These are phyloP conservation scores for Aspergillus tubingensis DNA, from an alignment of 2,329 filamentous ascomycete species.

Conservation along the genomic window DNA sequence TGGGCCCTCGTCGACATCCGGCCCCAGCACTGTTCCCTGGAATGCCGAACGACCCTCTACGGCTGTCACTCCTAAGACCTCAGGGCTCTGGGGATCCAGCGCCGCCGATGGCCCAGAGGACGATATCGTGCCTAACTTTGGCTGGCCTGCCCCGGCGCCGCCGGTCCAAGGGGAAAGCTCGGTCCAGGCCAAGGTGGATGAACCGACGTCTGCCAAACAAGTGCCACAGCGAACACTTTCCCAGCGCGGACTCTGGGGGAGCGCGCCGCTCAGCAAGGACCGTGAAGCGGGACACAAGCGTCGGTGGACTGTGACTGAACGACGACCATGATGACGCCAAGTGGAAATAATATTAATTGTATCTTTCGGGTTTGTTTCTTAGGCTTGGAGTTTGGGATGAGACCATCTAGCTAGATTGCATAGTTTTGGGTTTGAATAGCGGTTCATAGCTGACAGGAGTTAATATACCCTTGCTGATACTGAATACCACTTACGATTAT, in stretches of 20 bases:
- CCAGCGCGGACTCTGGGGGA: slow-evolving; percentile 43
- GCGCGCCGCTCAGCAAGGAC: slow-evolving; percentile 31
- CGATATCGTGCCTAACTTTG: slow-evolving; percentile 42
- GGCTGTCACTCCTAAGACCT: slow-evolving; percentile 19
- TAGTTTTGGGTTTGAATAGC: too few relatives aligned
- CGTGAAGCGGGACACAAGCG: slow-evolving; percentile 32
- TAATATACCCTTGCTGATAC: too few relatives aligned
- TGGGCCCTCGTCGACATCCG: slow-evolving; percentile 22
- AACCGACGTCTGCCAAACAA: slow-evolving; percentile 19
- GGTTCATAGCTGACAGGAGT: too few relatives aligned
- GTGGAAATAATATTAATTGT: background rate
- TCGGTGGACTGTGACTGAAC: slow-evolving; percentile 44
- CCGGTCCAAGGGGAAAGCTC: background rate
- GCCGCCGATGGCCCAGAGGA: slow-evolving; percentile 30
- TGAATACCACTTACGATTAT: too few relatives aligned
- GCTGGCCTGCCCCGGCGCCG: slow-evolving; percentile 25
- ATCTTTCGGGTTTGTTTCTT: background rate
- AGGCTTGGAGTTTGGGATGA: background rate
- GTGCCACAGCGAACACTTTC: slow-evolving; percentile 33
- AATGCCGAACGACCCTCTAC: slow-evolving; percentile 25
- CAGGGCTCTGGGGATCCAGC: slow-evolving; percentile 41
- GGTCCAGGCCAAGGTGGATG: background rate
- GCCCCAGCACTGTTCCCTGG: slow-evolving; percentile 25
- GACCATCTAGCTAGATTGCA: too few relatives aligned
- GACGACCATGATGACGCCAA: slow-evolving; percentile 21